phyloP scores from a whole-genome alignment of 176 grass and related monocot genomes.

The Elymus sibiricus region DNA sequence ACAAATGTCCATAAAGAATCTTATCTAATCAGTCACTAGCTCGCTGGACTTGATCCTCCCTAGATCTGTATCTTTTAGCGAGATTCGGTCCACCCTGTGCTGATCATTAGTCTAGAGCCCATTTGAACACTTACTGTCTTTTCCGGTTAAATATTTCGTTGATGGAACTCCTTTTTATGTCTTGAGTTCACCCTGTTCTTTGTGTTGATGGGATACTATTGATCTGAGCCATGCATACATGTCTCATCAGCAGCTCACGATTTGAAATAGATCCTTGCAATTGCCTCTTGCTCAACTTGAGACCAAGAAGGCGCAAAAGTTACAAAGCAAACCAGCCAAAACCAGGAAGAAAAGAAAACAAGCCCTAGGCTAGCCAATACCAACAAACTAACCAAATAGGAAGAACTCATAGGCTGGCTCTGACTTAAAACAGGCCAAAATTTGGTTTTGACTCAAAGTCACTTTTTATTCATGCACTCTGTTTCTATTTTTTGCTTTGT shows the following conservation, averaged over 20 bases:
- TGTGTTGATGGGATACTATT: not conserved
- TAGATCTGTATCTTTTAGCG: not conserved
- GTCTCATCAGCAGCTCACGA: not conserved
- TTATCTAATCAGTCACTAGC: not conserved
- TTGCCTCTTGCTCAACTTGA: no score
- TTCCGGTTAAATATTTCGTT: not conserved
- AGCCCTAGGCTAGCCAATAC: no score
- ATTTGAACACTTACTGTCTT: not conserved
- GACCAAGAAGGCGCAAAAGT: no score
- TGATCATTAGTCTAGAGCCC: not conserved
- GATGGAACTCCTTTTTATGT: not conserved
- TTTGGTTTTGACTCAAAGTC: not conserved
- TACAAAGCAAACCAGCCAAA: no score
- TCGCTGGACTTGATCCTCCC: not conserved
- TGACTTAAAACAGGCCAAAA: not conserved
- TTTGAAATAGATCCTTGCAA: no score
- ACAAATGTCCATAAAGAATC: not conserved
- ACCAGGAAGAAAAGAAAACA: no score
- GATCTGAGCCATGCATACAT: not conserved
- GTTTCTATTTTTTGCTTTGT: not conserved
- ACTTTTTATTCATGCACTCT: not conserved
- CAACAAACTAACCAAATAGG: no score
- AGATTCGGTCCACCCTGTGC: not conserved
- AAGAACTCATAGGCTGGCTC: not conserved
- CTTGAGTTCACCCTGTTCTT: not conserved